These are phyloP conservation scores for Scutellospora calospora DNA, from an alignment of 371 early-diverging fungal species.

Conservation along the genomic window DNA sequence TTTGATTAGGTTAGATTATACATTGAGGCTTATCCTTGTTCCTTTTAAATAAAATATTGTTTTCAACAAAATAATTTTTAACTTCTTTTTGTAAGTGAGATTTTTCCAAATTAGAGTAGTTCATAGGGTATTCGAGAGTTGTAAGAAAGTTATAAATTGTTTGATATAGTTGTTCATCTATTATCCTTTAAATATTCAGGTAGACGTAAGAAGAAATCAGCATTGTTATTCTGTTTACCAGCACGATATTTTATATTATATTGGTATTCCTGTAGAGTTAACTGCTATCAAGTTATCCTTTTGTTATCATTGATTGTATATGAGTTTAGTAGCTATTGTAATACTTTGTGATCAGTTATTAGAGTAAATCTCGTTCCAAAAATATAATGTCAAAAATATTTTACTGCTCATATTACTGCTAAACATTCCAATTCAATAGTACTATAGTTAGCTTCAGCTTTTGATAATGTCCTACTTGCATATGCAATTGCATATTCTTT, in stretches of 20 bases:
- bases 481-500: conserved; percentile 41
- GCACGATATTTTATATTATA: not conserved
- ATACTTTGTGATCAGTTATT: conserved; percentile 50
- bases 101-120: too few relatives aligned
- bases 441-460: conserved; percentile 32
- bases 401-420: too few relatives aligned
- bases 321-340: not conserved
- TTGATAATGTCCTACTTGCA: not conserved
- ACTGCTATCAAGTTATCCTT: not conserved
- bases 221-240: not conserved
- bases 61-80: too few relatives aligned
- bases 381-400: conserved; percentile 50
- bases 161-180: too few relatives aligned
- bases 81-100: too few relatives aligned
- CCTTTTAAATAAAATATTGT: too few relatives aligned
- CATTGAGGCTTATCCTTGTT: too few relatives aligned
- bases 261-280: not conserved
- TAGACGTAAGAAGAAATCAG: not conserved
- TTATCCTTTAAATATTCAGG: too few relatives aligned
- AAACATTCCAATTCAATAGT: too few relatives aligned
- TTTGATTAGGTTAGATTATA: too few relatives aligned
- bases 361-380: conserved; percentile 47
- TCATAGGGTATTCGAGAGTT: too few relatives aligned
- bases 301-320: not conserved
- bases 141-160: too few relatives aligned